phyloP scores from a whole-genome alignment of 2,329 filamentous ascomycete genomes.

The Cladobotryum mycophilum region DNA sequence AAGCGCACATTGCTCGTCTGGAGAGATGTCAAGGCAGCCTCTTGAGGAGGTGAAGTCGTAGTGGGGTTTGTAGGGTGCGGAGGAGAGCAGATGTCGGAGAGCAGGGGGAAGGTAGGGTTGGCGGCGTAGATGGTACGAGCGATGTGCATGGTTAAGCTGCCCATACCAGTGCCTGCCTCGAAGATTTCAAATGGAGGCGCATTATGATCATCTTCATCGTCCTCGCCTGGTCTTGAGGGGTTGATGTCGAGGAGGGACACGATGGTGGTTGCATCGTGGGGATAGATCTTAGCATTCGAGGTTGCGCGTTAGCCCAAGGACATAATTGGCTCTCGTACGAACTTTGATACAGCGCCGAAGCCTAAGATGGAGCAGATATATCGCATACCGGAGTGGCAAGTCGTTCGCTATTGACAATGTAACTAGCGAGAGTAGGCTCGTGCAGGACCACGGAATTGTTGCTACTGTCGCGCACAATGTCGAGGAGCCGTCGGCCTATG shows the following conservation, averaged over 20 bases:
- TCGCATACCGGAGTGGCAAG: slow-evolving; percentile 58
- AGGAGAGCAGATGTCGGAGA: slow-evolving; percentile 28
- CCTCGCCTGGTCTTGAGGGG: slow-evolving; percentile 36
- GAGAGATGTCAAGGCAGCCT: slow-evolving; percentile 22
- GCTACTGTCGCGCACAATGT: slow-evolving; percentile 49
- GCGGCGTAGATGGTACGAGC: slow-evolving; percentile 70
- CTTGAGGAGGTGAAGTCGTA: slow-evolving; percentile 9
- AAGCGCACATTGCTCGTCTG: slow-evolving; percentile 29
- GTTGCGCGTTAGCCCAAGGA: not conserved
- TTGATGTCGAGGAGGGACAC: slow-evolving; percentile 72
- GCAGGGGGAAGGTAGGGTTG: slow-evolving; percentile 47
- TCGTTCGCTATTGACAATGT: slow-evolving; percentile 60
- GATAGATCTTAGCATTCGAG: slow-evolving; percentile 44
- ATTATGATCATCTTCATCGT: slow-evolving; percentile 24
- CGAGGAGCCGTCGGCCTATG: slow-evolving; percentile 56
- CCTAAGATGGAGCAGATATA: not conserved
- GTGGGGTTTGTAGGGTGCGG: slow-evolving; percentile 17
- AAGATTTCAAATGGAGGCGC: slow-evolving; percentile 61
- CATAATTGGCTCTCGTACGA: not conserved
- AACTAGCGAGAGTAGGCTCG: slow-evolving; percentile 65
- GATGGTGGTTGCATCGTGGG: slow-evolving; percentile 68
- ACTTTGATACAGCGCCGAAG: no score
- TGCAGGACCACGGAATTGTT: slow-evolving; percentile 49
- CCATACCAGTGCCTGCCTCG: slow-evolving; percentile 82
- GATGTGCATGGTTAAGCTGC: slow-evolving; percentile 68